These are phyloP conservation scores for Suhomyces kunorum DNA, from an alignment of 1,139 yeast species.

Conservation along the genomic window DNA sequence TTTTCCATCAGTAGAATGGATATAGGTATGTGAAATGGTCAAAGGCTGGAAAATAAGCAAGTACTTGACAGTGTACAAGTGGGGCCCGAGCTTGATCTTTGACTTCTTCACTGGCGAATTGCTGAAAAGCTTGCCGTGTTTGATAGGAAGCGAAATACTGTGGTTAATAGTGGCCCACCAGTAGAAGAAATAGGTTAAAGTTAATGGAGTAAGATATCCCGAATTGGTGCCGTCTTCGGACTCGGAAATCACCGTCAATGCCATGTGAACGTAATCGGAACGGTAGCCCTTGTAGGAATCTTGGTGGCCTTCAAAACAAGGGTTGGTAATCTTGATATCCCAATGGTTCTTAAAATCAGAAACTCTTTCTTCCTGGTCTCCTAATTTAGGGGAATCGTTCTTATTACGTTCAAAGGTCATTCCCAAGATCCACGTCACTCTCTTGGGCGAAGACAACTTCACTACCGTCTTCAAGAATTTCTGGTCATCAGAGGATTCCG, in stretches of 20 bases:
- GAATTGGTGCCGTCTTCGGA: constrained; percentile 53
- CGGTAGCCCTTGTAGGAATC: constrained; percentile 46
- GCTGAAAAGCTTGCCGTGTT: constrained; percentile 66
- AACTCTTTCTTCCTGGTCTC: constrained; percentile 37
- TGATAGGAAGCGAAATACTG: constrained; percentile 70
- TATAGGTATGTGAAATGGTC: constrained; percentile 69
- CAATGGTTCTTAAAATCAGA: constrained; percentile 43
- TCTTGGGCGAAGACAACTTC: constrained; percentile 40
- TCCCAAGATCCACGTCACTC: constrained; percentile 47
- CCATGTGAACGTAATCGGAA: constrained; percentile 45
- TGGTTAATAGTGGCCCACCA: constrained; percentile 88
- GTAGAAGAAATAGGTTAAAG: constrained; percentile 63
- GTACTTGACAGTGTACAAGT: constrained; percentile 78
- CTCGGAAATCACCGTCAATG: constrained; percentile 42
- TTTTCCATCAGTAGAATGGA: constrained; percentile 53
- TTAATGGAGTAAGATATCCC: constrained; percentile 72
- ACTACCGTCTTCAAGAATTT: constrained; percentile 43
- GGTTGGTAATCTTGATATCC: constrained; percentile 45
- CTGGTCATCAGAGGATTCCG: constrained; percentile 23
- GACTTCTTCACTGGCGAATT: constrained; percentile 28
- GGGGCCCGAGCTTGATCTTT: constrained; percentile 69
- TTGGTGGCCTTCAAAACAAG: constrained; percentile 43
- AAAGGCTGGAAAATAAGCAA: constrained; percentile 73
- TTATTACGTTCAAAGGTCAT: constrained; percentile 43
- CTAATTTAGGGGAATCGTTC: constrained; percentile 19